These are phyloP conservation scores for Aspergillus funiculosus DNA, from an alignment of 495 filamentous ascomycete genomes.

Conservation along the genomic window DNA sequence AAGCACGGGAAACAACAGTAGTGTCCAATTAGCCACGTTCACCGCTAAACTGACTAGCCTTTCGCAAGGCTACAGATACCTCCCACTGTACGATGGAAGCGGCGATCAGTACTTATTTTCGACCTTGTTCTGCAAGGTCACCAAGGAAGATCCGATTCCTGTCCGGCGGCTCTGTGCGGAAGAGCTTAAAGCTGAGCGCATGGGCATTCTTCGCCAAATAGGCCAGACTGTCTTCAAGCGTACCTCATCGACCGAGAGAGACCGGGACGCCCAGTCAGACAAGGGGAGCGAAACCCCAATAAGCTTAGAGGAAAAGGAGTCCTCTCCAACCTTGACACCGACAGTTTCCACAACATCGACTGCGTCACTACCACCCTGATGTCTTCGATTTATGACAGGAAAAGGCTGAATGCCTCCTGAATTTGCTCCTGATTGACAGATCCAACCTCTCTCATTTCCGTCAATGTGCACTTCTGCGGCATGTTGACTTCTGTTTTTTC, in stretches of 20 bases:
- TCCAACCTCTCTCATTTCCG: not conserved
- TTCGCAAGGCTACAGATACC: constrained; percentile 90
- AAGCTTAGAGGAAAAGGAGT: constrained; percentile 32
- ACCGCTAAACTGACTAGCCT: constrained; percentile 87
- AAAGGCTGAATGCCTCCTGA: not conserved
- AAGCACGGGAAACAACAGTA: constrained; percentile 54
- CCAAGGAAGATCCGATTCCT: constrained; percentile 53
- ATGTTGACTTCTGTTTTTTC: constrained; percentile 2
- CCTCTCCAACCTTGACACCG: constrained; percentile 36
- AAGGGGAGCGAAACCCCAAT: constrained; percentile 29
- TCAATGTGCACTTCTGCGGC: not conserved
- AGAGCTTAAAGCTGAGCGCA: constrained; percentile 45
- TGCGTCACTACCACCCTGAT: constrained; percentile 26
- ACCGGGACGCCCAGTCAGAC: constrained; percentile 28
- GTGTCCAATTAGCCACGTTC: constrained; percentile 71
- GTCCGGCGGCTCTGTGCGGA: constrained; percentile 43
- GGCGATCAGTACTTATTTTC: constrained; percentile 92
- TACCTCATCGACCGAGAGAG: constrained; percentile 43
- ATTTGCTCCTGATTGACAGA: no score
- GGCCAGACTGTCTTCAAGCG: constrained; percentile 49
- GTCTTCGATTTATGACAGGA: not conserved
- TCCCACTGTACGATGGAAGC: constrained; percentile 83
- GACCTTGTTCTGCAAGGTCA: constrained; percentile 85
- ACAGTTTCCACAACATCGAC: constrained; percentile 38
- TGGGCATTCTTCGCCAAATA: constrained; percentile 46